Base-by-base conservation (phyloP, 345 rosid species). In the Boechera stricta region DNA sequence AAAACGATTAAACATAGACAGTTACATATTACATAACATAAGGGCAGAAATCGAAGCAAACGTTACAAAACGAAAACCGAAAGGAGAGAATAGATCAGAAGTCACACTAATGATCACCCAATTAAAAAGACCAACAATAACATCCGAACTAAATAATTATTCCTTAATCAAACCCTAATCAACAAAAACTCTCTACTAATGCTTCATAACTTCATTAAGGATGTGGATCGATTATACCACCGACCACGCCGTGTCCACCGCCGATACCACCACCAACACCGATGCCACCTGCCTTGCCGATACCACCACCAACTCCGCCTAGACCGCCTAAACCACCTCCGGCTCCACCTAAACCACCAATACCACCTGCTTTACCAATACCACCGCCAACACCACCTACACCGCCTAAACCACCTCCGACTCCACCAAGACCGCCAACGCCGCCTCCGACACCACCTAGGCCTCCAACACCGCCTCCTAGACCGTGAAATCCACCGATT, bases 251-350 rank as follows among this genome's bases (percentile, higher is more conserved):
- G 35, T 74, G 78, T 65, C 58, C 78, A 65, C 69, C 79, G n/a
- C 79, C 79, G 26, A 76, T 7, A 24, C 80, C 80, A 15, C 79
- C 79, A 6, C 79, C 81, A 18, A 51, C 55, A 58, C 83, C 81
- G 11, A 64, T 77, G 52, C 76, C 81, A 13, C 80, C 78, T 61
- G 2, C 69, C 80, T 15, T 51, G 7, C 77, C 74, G 4, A 28
- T 7, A 15, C 84, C 82, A 4, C 69, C 79, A 5, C 41, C 77
- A 6, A 16, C 5, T 33, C 84, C 60, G 0, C 76, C 45, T 48
- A 45, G 31, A 3, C 83, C 84, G 2, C 76, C 61, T 0, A 67
- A 82, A 2, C 87, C 87, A 7, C 81, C 77, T 28, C 88, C 89
- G 10, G 83, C 29, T 0, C 79, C 77, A 11, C 45, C 47, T 42